These are phyloP conservation scores for Paraphoma chrysanthemicola DNA, from an alignment of 2,329 filamentous ascomycete genomes.

Conservation along the genomic window DNA sequence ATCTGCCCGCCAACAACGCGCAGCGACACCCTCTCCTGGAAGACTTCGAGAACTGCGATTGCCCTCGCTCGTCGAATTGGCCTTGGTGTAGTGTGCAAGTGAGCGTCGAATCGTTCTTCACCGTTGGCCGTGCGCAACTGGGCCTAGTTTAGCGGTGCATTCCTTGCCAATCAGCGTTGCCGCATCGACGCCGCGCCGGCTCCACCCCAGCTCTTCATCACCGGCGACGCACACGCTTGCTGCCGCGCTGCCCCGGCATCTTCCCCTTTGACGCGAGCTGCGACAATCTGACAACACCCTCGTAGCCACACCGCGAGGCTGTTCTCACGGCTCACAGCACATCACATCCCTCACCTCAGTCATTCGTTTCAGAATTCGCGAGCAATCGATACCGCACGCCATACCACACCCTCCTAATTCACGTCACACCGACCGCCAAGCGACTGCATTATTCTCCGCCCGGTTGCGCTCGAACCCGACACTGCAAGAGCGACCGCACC, in stretches of 20 bases:
- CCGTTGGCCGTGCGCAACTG: conserved; percentile 4
- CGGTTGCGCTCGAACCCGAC: conserved; percentile 28
- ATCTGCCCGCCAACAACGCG: neutral
- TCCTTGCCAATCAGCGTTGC: conserved; percentile 19
- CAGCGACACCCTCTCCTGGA: neutral
- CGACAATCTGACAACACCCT: conserved; percentile 19
- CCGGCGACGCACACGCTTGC: conserved; percentile 8
- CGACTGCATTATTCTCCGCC: conserved; percentile 11
- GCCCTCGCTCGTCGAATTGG: conserved; percentile 6
- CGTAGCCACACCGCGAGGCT: conserved; percentile 24
- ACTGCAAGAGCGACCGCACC: conserved; percentile 12
- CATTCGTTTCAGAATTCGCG: conserved; percentile 43
- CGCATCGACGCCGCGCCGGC: conserved; percentile 8
- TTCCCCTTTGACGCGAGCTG: conserved; percentile 20
- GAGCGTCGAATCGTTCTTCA: conserved; percentile 11
- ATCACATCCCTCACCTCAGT: conserved; percentile 45
- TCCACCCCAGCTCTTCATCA: conserved; percentile 7
- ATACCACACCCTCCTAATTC: conserved; percentile 21
- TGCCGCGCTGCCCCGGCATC: conserved; percentile 13
- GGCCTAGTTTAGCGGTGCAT: conserved; percentile 9
- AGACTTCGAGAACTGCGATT: conserved; percentile 1
- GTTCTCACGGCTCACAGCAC: conserved; percentile 15
- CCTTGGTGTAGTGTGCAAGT: conserved; percentile 4
- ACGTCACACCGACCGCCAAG: conserved; percentile 22
- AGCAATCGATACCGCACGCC: conserved; percentile 15